Evolutionary conservation across 345 rosid genomes (phyloP), one percentile per base, ranked within the genome.

Genomic region (Pistacia vera): DNA sequence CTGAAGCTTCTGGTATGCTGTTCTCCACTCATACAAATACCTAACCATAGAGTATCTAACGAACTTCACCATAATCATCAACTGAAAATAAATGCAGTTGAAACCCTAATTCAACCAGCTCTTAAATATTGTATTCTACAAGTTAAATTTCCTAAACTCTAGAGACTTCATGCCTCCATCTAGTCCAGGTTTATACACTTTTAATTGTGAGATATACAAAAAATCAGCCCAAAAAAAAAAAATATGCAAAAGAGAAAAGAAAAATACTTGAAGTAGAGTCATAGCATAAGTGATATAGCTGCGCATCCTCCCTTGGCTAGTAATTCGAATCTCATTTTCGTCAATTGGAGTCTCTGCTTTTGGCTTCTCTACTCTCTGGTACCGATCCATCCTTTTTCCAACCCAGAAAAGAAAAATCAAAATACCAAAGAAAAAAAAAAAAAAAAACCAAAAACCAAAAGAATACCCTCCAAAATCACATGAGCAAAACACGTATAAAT

Each of bases 301-400:
- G 64, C 97, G 91, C 81, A 92, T 89, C 89, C 96, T 84, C 66
- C 97, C 97, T 79, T 84, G 90, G 82, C 95, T 91, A 20, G 96
- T 93, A 81, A 93, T 88, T 44, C 97, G 90, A 87, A 93, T 90
- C 90, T 93, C 97, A 64, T 93, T 93, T 91, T 91, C 96, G 28
- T 90, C 93, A 76, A 93, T 93, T 25, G 90, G 88, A 1, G 90
- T 81, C 77, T 85, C 93, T 13, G 86, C 92, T 83, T 87, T 91
- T 44, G 91, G 93, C 85, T 93, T 93, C 92, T 84, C 90, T 33
- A 93, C 93, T 80, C 93, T 84, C 82, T 87, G 87, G 82, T 93
- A 91, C 83, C 83, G 90, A 78, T 93, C 97, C 97, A 93, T 93
- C 92, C 84, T 36, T 36, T 71, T 71, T 18, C 71, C 57, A 68